Evolutionary conservation across 1,284 basidiomycete species (phyloP).

Genomic region (Sanghuangporus sanghuang): DNA sequence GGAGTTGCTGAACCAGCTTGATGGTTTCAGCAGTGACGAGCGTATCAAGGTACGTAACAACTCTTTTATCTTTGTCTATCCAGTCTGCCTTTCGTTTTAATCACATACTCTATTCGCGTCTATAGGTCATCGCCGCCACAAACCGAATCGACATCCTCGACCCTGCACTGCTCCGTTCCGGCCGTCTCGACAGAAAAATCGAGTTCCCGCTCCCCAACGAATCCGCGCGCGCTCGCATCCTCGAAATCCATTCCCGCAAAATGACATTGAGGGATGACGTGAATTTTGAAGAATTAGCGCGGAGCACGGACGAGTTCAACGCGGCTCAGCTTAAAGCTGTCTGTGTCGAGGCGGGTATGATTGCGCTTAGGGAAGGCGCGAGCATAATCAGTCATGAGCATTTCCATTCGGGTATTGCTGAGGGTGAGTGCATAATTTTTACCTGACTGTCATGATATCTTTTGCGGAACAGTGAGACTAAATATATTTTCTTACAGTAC

Average conservation of each 20-base stretch:
- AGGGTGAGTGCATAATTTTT: conserved; percentile 48
- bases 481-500: conserved; percentile 44
- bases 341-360: conserved; percentile 98
- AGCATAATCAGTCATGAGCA: conserved; percentile 89
- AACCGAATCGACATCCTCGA: conserved; percentile 98
- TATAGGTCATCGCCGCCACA: conserved; percentile 96
- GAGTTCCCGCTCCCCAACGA: conserved; percentile 79
- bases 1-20: conserved; percentile 74
- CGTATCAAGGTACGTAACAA: conserved; percentile 78
- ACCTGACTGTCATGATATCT: conserved; percentile 1
- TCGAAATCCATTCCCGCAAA: conserved; percentile 87
- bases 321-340: conserved; percentile 82
- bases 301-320: conserved; percentile 77
- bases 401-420: conserved; percentile 89
- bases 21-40: conserved; percentile 83
- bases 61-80: not conserved
- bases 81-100: conserved; percentile 4
- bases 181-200: conserved; percentile 75
- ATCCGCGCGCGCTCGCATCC: conserved; percentile 65
- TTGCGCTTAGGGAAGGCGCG: conserved; percentile 90
- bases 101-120: conserved; percentile 12
- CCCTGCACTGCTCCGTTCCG: conserved; percentile 71
- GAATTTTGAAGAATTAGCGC: conserved; percentile 73
- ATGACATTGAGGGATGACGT: conserved; percentile 78
- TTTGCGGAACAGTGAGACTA: not conserved